Evolutionary conservation across 2,329 filamentous ascomycete species (phyloP).

Genomic region (Plectosphaerella plurivora): DNA sequence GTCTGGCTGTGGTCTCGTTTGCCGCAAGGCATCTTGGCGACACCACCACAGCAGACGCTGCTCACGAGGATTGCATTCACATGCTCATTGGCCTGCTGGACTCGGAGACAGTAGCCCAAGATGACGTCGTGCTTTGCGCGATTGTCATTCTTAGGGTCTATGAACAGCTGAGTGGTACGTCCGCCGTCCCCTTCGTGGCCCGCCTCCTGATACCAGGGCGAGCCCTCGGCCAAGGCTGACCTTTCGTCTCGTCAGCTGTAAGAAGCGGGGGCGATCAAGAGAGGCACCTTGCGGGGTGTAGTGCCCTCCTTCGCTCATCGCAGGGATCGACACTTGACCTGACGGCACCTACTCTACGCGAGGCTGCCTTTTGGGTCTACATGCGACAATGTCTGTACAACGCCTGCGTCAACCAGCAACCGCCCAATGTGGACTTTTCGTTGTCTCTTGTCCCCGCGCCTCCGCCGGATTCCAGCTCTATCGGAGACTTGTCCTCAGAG

Average conservation of each 20-base stretch:
- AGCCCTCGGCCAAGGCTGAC: not conserved
- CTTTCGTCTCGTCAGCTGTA: not conserved
- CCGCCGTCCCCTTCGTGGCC: not conserved
- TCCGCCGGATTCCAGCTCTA: constrained; percentile 4
- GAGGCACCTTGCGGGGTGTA: constrained; percentile 11
- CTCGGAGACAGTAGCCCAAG: constrained; percentile 3
- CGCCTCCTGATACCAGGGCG: not conserved
- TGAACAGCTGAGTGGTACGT: constrained; percentile 9
- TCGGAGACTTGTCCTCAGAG: constrained; percentile 2
- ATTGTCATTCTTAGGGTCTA: constrained; percentile 10
- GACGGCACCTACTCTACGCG: constrained; percentile 8
- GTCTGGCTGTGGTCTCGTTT: constrained; percentile 4
- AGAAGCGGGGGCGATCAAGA: constrained; percentile 11
- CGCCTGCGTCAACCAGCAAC: constrained; percentile 14
- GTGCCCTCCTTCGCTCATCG: constrained; percentile 12
- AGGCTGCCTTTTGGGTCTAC: constrained; percentile 15
- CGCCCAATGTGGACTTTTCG: constrained; percentile 9
- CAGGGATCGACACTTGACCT: constrained; percentile 12
- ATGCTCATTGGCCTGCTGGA: constrained; percentile 7
- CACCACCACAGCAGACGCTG: constrained; percentile 1
- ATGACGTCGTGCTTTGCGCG: constrained; percentile 7
- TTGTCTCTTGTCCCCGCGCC: constrained; percentile 4
- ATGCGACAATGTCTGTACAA: constrained; percentile 14
- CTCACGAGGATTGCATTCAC: constrained; percentile 5
- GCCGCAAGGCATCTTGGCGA: constrained; percentile 7